Conservation (phyloP, 768 basidiomycete genomes). For the Lentinula raphanica region DNA sequence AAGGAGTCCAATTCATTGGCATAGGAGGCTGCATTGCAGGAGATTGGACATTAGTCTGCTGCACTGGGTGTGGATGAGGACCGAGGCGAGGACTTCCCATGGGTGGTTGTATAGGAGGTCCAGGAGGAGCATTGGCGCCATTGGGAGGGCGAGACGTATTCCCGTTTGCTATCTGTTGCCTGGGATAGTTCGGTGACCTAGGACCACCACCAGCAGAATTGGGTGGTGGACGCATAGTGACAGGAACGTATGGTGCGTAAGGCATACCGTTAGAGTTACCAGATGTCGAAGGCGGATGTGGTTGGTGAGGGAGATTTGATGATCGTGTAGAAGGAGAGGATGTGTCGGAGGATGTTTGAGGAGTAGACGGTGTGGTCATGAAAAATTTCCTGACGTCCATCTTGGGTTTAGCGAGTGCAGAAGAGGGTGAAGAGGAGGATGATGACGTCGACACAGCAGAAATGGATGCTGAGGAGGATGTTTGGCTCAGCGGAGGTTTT, state of each 20-base stretch:
- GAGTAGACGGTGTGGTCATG: slow-evolving; percentile 48
- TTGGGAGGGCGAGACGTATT: slow-evolving; percentile 49
- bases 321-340: slow-evolving; percentile 55
- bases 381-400: slow-evolving; percentile 59
- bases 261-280: slow-evolving; percentile 40
- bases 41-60: slow-evolving; percentile 43
- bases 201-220: slow-evolving; percentile 46
- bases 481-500: slow-evolving; percentile 23
- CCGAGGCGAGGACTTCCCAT: slow-evolving; percentile 66
- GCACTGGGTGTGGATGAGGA: slow-evolving; percentile 51
- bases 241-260: slow-evolving; percentile 46
- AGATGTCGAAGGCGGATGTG: slow-evolving; percentile 27
- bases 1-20: slow-evolving; percentile 38
- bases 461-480: slow-evolving; percentile 24
- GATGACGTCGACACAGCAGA: slow-evolving; percentile 16
- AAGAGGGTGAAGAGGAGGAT: slow-evolving; percentile 6
- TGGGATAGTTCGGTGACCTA: slow-evolving; percentile 61
- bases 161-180: slow-evolving; percentile 57
- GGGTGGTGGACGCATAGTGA: slow-evolving; percentile 40
- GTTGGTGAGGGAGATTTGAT: slow-evolving; percentile 47
- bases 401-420: slow-evolving; percentile 25
- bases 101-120: slow-evolving; percentile 46
- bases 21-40: slow-evolving; percentile 25
- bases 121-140: slow-evolving; percentile 50
- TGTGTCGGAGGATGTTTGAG: slow-evolving; percentile 48